Conservation (phyloP, 2,329 filamentous ascomycete genomes). For the Pseudogymnoascus sp. region DNA sequence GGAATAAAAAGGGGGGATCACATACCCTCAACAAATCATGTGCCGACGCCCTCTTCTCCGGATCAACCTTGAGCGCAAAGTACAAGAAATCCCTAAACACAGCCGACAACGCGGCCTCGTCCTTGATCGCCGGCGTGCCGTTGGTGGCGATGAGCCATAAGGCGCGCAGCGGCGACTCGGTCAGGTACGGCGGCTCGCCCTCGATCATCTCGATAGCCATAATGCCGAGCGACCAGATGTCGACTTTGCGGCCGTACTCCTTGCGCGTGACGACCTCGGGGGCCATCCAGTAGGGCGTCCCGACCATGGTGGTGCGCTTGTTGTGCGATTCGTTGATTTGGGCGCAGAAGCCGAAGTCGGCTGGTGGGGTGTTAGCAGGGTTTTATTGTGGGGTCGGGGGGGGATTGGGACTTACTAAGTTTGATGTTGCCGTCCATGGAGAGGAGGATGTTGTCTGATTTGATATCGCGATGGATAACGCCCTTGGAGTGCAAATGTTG, state of each 20-base stretch:
- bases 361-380: constrained; percentile 41
- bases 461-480: constrained; percentile 97
- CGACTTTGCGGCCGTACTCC: constrained; percentile 96
- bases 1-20: constrained; percentile 18
- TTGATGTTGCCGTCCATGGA: constrained; percentile 96
- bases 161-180: constrained; percentile 85
- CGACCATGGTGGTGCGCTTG: constrained; percentile 98
- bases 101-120: constrained; percentile 71
- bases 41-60: constrained; percentile 91
- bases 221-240: constrained; percentile 97
- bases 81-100: constrained; percentile 88
- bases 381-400: neutral
- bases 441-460: constrained; percentile 94
- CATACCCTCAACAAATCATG: constrained; percentile 87
- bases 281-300: constrained; percentile 99
- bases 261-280: constrained; percentile 95
- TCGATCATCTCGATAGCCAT: constrained; percentile 99
- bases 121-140: constrained; percentile 90
- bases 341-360: constrained; percentile 97
- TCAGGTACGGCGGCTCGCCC: constrained; percentile 93
- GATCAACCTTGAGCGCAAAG: constrained; percentile 91
- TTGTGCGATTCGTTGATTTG: constrained; percentile 96
- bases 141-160: constrained; percentile 96
- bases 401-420: constrained; percentile 60
- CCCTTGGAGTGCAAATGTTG: constrained; percentile 96